Percentiles rank a stretch among this genome's conserved stretches.
Conservation (phyloP, 495 filamentous ascomycete genomes). For the Hypoxylon intermedium region DNA sequence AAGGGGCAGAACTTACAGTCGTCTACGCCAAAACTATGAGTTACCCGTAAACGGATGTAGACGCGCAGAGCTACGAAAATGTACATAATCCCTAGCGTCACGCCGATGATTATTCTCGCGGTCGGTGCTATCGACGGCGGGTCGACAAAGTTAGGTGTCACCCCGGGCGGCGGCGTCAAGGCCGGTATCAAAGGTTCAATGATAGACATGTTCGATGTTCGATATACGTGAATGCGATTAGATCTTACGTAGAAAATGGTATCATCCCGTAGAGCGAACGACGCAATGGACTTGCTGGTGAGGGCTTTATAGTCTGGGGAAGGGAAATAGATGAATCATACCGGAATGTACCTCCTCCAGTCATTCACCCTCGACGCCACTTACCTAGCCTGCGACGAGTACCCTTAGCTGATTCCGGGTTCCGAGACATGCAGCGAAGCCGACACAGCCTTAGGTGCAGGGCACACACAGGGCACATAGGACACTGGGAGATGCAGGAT, state of each 20-base stretch:
- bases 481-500: too few relatives aligned
- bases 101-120: constrained; percentile 11
- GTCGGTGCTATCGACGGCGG: constrained; percentile 13
- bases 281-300: too few relatives aligned
- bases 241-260: background rate
- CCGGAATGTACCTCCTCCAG: too few relatives aligned
- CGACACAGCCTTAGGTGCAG: too few relatives aligned
- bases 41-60: constrained; percentile 21
- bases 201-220: background rate
- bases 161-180: constrained; percentile 24
- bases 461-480: too few relatives aligned
- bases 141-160: constrained; percentile 22
- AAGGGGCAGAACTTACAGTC: constrained; percentile 16
- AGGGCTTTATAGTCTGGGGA: too few relatives aligned
- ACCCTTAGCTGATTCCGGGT: too few relatives aligned
- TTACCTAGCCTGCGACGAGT: too few relatives aligned
- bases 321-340: too few relatives aligned
- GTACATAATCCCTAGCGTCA: constrained; percentile 23
- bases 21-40: constrained; percentile 13
- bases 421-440: too few relatives aligned
- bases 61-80: constrained; percentile 27
- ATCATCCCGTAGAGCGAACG: background rate
- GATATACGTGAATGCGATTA: too few relatives aligned
- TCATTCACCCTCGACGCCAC: too few relatives aligned
- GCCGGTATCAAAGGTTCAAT: constrained; percentile 12